Conservation (phyloP, 2,329 filamentous ascomycete genomes). For the Ascochyta fabae region DNA sequence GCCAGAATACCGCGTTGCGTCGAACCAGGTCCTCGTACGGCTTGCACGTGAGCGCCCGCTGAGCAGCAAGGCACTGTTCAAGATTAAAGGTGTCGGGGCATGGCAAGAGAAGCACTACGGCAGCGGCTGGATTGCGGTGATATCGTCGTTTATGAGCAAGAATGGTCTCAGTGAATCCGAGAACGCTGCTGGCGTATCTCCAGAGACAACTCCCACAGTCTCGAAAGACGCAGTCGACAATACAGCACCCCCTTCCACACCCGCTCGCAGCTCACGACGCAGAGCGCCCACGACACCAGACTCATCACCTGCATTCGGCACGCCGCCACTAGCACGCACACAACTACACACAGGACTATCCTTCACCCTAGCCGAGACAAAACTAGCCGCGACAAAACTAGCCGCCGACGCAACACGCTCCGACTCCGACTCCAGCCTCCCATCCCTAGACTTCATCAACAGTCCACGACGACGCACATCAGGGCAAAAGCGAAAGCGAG, state of each 20-base stretch:
- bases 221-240: not conserved
- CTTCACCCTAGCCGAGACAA: slow-evolving; percentile 32
- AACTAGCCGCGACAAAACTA: slow-evolving; percentile 10
- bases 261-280: not conserved
- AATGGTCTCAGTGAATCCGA: slow-evolving; percentile 4
- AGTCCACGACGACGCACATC: slow-evolving; percentile 14
- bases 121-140: slow-evolving; percentile 34
- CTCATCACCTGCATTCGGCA: slow-evolving; percentile 34
- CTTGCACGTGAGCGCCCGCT: slow-evolving; percentile 35
- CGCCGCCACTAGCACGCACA: slow-evolving; percentile 9
- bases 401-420: not conserved
- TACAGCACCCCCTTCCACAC: not conserved
- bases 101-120: slow-evolving; percentile 32
- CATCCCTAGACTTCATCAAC: slow-evolving; percentile 27
- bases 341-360: slow-evolving; percentile 26
- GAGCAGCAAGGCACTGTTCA: slow-evolving; percentile 23
- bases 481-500: slow-evolving; percentile 37
- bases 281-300: slow-evolving; percentile 17
- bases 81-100: slow-evolving; percentile 36
- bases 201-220: not conserved
- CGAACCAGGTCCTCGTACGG: slow-evolving; percentile 28
- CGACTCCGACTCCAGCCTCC: slow-evolving; percentile 20
- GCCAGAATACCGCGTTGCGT: slow-evolving; percentile 24
- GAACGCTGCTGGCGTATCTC: not conserved
- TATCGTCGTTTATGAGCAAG: slow-evolving; percentile 22